Evolutionary conservation across 2,329 filamentous ascomycete genomes (phyloP).

Genomic region (Pyrenophora graminea): DNA sequence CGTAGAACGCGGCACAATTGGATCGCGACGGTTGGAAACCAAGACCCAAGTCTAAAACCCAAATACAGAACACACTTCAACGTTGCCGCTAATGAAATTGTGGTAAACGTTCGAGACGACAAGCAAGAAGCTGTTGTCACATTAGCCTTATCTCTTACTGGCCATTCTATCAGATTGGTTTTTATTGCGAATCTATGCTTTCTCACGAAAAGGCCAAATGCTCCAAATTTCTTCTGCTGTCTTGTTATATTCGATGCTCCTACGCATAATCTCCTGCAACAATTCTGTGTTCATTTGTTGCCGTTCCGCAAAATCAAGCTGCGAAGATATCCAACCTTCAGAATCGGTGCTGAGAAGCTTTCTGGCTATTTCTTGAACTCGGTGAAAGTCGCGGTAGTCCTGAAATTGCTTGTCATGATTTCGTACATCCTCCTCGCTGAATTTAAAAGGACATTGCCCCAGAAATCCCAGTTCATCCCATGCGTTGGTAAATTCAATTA

Average conservation of each 20-base stretch:
- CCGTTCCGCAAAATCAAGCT: constrained; percentile 29
- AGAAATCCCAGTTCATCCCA: constrained; percentile 34
- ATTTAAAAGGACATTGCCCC: constrained; percentile 31
- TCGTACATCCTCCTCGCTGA: constrained; percentile 36
- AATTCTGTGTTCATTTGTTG: constrained; percentile 33
- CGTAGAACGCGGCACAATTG: too few relatives aligned
- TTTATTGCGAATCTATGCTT: too few relatives aligned
- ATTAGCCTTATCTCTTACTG: too few relatives aligned
- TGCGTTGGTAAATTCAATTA: constrained; percentile 37
- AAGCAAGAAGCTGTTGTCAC: too few relatives aligned
- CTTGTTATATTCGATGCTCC: constrained; percentile 18
- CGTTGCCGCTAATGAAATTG: too few relatives aligned
- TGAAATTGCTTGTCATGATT: constrained; percentile 35
- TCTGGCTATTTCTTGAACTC: constrained; percentile 32
- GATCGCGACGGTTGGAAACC: too few relatives aligned
- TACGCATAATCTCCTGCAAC: constrained; percentile 18
- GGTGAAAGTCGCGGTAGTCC: constrained; percentile 37
- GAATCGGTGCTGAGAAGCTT: constrained; percentile 40
- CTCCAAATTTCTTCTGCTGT: constrained; percentile 17
- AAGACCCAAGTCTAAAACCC: too few relatives aligned
- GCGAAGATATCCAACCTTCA: constrained; percentile 44
- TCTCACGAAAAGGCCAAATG: constrained; percentile 20
- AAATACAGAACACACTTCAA: too few relatives aligned
- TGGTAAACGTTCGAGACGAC: too few relatives aligned
- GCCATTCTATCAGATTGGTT: too few relatives aligned